A percentile compares a stretch with the other conserved stretches of the same genome.
Evolutionary conservation across 75 land plant genomes (phyloP).

Genomic region (Pinus albicaulis): DNA sequence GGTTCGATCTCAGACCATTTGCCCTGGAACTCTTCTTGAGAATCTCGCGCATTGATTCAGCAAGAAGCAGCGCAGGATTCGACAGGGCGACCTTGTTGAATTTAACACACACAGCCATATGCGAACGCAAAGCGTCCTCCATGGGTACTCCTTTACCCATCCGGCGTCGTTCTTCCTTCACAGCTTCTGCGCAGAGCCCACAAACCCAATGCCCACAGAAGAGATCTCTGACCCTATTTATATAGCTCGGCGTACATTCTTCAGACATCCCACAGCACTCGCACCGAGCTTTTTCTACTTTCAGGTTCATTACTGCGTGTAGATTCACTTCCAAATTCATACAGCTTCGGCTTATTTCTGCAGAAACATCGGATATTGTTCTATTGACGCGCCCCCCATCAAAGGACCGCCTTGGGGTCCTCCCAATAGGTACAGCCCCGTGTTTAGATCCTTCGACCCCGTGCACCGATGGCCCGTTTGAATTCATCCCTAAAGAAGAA

Average conservation of each 20-base stretch:
- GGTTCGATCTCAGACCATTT: neutral
- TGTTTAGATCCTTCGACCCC: no score
- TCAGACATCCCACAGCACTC: conserved; percentile 76
- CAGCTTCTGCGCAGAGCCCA: conserved; percentile 28
- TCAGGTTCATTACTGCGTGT: no score
- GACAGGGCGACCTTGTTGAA: conserved; percentile 15
- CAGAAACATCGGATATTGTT: no score
- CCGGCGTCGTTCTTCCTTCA: conserved; percentile 45
- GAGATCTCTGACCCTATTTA: conserved; percentile 24
- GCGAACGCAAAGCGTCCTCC: neutral
- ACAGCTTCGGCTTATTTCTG: no score
- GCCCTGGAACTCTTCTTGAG: conserved; percentile 19
- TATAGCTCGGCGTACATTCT: conserved; percentile 65
- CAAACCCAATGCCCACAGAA: neutral
- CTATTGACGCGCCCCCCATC: no score
- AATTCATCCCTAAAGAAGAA: no score
- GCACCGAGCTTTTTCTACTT: conserved; percentile 33
- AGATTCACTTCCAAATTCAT: no score
- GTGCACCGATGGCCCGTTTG: no score
- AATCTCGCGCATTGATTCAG: conserved; percentile 43
- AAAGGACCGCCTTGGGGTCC: no score
- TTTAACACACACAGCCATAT: no score
- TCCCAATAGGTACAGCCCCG: no score
- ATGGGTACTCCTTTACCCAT: conserved; percentile 11
- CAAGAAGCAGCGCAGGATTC: conserved; percentile 59